Percentiles rank a stretch among this genome's conserved stretches.
phyloP scores from a whole-genome alignment of 1,139 yeast genomes.

The Geotrichum siamense region DNA sequence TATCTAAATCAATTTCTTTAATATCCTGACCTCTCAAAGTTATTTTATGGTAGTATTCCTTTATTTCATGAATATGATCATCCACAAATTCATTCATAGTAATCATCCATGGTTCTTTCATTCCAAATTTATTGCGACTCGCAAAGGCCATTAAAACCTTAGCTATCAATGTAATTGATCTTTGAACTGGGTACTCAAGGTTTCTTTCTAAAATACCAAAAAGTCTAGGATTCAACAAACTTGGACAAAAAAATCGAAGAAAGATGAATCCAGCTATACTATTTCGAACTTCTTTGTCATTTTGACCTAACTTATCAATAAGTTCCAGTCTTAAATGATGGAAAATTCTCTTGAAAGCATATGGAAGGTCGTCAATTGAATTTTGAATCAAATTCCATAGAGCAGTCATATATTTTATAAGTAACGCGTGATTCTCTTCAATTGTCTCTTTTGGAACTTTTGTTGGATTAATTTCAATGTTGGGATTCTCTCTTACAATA shows the following conservation, averaged over 20 bases:
- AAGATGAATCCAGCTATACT: slow-evolving; percentile 79
- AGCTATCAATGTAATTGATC: slow-evolving; percentile 74
- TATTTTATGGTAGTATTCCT: slow-evolving; percentile 62
- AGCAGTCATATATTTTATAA: slow-evolving; percentile 50
- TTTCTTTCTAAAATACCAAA: slow-evolving; percentile 66
- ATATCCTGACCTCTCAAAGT: slow-evolving; percentile 24
- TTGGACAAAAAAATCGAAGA: slow-evolving; percentile 84
- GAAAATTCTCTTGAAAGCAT: slow-evolving; percentile 47
- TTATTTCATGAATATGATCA: slow-evolving; percentile 50
- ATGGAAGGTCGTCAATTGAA: slow-evolving; percentile 77
- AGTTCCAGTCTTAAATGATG: slow-evolving; percentile 26
- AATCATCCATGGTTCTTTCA: slow-evolving; percentile 77
- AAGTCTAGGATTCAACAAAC: slow-evolving; percentile 78
- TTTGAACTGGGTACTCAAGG: slow-evolving; percentile 57
- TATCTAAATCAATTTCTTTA: neutral
- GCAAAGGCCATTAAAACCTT: slow-evolving; percentile 76
- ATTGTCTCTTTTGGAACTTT: slow-evolving; percentile 37
- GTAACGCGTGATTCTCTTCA: slow-evolving; percentile 46
- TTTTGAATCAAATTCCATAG: slow-evolving; percentile 66
- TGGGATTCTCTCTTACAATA: slow-evolving; percentile 44
- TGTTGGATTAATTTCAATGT: slow-evolving; percentile 71
- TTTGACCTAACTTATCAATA: slow-evolving; percentile 18
- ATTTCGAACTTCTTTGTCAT: slow-evolving; percentile 30
- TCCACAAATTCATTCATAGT: slow-evolving; percentile 62
- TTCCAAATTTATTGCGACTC: slow-evolving; percentile 62